Evolutionary conservation across 2,329 filamentous ascomycete genomes (phyloP).

Genomic region (Didymella segeticola): DNA sequence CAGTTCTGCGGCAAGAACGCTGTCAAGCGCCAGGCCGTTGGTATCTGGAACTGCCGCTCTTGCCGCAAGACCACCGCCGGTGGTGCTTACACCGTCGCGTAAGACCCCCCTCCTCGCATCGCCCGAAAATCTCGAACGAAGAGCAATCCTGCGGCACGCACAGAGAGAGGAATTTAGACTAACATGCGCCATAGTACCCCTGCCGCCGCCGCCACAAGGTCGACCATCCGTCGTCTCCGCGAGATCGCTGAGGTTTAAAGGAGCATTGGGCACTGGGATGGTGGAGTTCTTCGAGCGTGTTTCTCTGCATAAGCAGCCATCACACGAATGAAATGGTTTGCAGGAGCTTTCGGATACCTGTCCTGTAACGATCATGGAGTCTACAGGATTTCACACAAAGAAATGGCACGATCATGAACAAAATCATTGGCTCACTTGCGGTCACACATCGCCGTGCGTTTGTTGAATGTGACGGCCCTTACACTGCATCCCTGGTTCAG

Average conservation of each 20-base stretch:
- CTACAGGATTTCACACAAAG: conserved; percentile 45
- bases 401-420: conserved; percentile 46
- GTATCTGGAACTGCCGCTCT: conserved; percentile 96
- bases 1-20: conserved; percentile 93
- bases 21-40: conserved; percentile 86
- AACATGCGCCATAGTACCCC: conserved; percentile 71
- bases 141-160: background rate
- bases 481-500: too few species aligned
- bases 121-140: background rate
- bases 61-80: conserved; percentile 95
- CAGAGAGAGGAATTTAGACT: conserved; percentile 24
- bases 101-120: conserved; percentile 55
- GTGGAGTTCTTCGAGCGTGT: conserved; percentile 46
- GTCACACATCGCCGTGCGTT: too few species aligned
- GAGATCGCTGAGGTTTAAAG: conserved; percentile 94
- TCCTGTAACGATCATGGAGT: conserved; percentile 46
- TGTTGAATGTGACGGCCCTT: too few species aligned
- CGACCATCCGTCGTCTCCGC: conserved; percentile 94
- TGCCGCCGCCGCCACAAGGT: conserved; percentile 91
- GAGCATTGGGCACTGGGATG: conserved; percentile 37
- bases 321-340: conserved; percentile 37
- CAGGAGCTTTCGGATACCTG: conserved; percentile 42
- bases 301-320: conserved; percentile 44
- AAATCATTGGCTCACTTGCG: background rate
- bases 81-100: conserved; percentile 96